Base-by-base conservation (phyloP, 1,139 yeast species). In the Candida sanyaensis region DNA sequence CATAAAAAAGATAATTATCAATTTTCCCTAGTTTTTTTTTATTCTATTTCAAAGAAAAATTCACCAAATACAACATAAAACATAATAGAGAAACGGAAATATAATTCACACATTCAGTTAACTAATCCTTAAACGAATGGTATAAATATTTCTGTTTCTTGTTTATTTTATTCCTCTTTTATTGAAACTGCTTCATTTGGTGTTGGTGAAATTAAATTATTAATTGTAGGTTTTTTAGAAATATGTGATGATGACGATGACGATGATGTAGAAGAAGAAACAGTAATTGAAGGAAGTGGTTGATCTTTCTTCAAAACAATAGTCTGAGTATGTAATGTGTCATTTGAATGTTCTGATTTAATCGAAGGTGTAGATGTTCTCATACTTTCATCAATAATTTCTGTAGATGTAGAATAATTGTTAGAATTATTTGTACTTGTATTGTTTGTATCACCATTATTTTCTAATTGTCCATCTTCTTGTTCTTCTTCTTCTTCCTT, bases 221-320 rank as follows among this genome's bases (percentile, higher is more conserved):
- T 61, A 37, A 72, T 70, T n/a, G 75, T 66, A 2, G 74, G 75
- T 50, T 65, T 69, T 44, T 65, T 66, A 11, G 61, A 56, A 26
- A 55, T 50, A 39, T 43, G 48, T 4, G 6, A 26, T 11, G 42
- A 12, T 8, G 38, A 11, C 6, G 10, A n/a, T n/a, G n/a, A n/a
- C n/a, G n/a, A n/a, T n/a, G n/a, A n/a, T n/a, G n/a, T n/a, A n/a
- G n/a, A 4, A 21, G 41, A 6, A 36, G 28, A 7, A 36, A 7
- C 13, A 21, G 4, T 21, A 9, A 11, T 36, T 23, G 28, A 21
- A 24, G 8, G 23, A 6, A 4, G 4, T 36, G 23, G 29, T 2
- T 38, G 29, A 17, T 41, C 47, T 32, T 33, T 41, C 24, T 41
- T 36, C 17, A 36, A 28, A 36, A 28, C 44, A 1, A n/a, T n/a